A percentile compares a stretch with the other conserved stretches of the same genome.
Conservation (phyloP, 2,329 filamentous ascomycete species). For the Monilinia laxa region DNA sequence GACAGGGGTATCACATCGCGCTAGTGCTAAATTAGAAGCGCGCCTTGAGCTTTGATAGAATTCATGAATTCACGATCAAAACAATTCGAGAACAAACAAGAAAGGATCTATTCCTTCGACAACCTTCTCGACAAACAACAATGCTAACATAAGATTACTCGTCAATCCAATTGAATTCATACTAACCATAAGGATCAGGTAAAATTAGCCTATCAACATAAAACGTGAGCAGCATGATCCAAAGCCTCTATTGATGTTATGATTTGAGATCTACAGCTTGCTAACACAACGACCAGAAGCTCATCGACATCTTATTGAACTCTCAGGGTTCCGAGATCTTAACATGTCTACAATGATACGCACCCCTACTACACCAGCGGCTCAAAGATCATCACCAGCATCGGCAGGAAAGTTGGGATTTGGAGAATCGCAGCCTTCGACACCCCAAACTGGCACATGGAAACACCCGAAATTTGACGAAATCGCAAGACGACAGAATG, state of each 20-base stretch:
- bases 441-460: constrained; percentile 68
- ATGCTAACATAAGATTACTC: constrained; percentile 31
- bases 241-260: background rate
- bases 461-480: constrained; percentile 85
- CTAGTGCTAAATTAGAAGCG: constrained; percentile 7
- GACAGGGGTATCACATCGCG: constrained; percentile 2
- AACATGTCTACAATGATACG: constrained; percentile 34
- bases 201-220: background rate
- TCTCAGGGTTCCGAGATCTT: background rate
- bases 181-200: constrained; percentile 35
- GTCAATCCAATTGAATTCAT: constrained; percentile 22
- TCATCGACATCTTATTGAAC: background rate
- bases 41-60: constrained; percentile 13
- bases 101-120: constrained; percentile 17
- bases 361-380: constrained; percentile 34
- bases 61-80: constrained; percentile 20
- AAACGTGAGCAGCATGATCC: background rate
- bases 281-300: background rate
- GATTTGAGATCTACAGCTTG: background rate
- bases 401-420: constrained; percentile 15
- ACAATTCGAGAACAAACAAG: constrained; percentile 24
- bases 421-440: constrained; percentile 11
- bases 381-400: constrained; percentile 10
- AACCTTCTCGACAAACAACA: constrained; percentile 25
- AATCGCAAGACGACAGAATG: constrained; percentile 77